Evolutionary conservation across 2,329 filamentous ascomycete genomes (phyloP).

Genomic region (Cytospora piceae): DNA sequence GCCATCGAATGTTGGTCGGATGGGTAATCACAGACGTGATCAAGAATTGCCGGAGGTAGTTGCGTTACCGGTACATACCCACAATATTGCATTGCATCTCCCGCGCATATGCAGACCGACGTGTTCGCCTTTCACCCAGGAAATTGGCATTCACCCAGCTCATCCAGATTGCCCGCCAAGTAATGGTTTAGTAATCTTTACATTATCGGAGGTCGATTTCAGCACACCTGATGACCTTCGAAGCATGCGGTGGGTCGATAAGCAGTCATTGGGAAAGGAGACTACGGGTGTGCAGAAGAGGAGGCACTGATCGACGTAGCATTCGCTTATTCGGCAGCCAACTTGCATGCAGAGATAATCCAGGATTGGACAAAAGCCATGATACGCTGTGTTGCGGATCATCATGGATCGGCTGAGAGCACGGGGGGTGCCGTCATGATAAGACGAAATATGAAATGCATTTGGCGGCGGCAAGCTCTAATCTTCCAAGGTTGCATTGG

Average conservation of each 20-base stretch:
- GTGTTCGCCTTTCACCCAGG: background rate
- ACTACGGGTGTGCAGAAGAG: background rate
- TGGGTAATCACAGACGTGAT: background rate
- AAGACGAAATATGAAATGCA: background rate
- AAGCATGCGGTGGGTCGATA: background rate
- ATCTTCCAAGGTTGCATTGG: background rate
- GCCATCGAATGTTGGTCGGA: background rate
- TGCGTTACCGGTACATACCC: background rate
- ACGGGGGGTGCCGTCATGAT: slow-evolving; percentile 13
- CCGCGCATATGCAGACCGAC: background rate
- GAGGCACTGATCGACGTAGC: background rate
- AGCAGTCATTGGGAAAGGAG: no score
- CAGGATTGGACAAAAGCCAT: background rate
- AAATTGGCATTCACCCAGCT: background rate
- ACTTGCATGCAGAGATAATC: background rate
- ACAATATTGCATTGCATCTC: background rate
- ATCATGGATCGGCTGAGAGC: background rate
- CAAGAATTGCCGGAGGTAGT: background rate
- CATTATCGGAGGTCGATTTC: no score
- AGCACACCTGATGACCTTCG: background rate
- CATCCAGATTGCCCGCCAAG: no score
- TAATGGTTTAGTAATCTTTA: no score
- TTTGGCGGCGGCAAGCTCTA: background rate
- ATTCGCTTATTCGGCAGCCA: background rate
- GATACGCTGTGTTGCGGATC: background rate